phyloP scores from a whole-genome alignment of 495 filamentous ascomycete species.

The Pyronema omphalodes region DNA sequence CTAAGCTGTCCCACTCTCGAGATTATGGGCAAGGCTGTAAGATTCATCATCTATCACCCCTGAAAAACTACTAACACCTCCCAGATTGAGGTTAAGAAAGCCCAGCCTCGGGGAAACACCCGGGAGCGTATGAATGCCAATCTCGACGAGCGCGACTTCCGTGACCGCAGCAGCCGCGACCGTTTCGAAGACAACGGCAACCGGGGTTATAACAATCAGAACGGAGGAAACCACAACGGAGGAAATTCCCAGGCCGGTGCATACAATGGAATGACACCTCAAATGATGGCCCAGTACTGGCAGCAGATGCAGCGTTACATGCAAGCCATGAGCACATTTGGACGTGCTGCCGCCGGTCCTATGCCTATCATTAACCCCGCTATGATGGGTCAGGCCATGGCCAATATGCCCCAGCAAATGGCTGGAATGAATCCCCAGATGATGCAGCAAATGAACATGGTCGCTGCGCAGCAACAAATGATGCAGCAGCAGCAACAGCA shows the following conservation, averaged over 20 bases:
- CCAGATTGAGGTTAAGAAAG: slow-evolving; percentile 88
- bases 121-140: slow-evolving; percentile 37
- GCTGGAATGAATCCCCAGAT: slow-evolving; percentile 41
- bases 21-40: slow-evolving; percentile 66
- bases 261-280: slow-evolving; percentile 57
- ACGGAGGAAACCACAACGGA: slow-evolving; percentile 21
- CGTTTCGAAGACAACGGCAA: slow-evolving; percentile 29
- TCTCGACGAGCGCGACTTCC: slow-evolving; percentile 50
- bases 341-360: slow-evolving; percentile 32
- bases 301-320: slow-evolving; percentile 96
- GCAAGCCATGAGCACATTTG: slow-evolving; percentile 48
- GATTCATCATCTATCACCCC: neutral
- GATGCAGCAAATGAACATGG: slow-evolving; percentile 54
- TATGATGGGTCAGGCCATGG: slow-evolving; percentile 56
- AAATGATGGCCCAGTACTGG: slow-evolving; percentile 96
- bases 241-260: slow-evolving; percentile 27
- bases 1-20: slow-evolving; percentile 58
- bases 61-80: neutral
- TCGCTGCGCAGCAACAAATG: slow-evolving; percentile 52
- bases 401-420: slow-evolving; percentile 41
- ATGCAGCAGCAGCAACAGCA: slow-evolving; percentile 30
- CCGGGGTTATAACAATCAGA: slow-evolving; percentile 27
- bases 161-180: slow-evolving; percentile 33
- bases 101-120: slow-evolving; percentile 86
- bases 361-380: slow-evolving; percentile 39